These are phyloP conservation scores for Epicoccum nigrum DNA, from an alignment of 2,329 filamentous ascomycete species.

Conservation along the genomic window DNA sequence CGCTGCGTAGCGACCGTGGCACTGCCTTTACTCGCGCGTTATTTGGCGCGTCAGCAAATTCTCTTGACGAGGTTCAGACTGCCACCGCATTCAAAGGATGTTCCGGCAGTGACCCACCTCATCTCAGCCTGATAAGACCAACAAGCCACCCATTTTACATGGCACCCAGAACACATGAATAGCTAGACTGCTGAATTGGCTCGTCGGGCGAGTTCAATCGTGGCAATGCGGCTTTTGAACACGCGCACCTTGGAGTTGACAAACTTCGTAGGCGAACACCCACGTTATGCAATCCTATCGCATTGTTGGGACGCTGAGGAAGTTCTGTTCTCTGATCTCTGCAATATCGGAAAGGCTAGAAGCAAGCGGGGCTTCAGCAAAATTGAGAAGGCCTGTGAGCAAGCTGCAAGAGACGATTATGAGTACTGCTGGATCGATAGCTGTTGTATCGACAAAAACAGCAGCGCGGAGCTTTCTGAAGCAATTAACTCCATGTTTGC, in stretches of 20 bases:
- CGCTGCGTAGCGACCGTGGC: no score
- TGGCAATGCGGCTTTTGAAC: constrained; percentile 20
- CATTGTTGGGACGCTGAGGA: constrained; percentile 27
- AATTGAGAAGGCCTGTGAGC: constrained; percentile 19
- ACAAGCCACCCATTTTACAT: neutral
- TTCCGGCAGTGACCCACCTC: neutral
- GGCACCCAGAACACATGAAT: neutral
- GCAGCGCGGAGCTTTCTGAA: constrained; percentile 21
- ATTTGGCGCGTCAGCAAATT: no score
- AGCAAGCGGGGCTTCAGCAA: constrained; percentile 24
- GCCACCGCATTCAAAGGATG: neutral
- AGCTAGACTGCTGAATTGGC: neutral
- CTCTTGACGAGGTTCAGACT: neutral
- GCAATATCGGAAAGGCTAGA: constrained; percentile 9
- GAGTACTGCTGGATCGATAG: constrained; percentile 25
- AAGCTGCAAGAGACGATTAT: constrained; percentile 12
- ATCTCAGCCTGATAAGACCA: neutral
- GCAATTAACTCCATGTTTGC: constrained; percentile 28
- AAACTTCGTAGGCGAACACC: constrained; percentile 13
- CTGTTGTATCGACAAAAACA: constrained; percentile 32
- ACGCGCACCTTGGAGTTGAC: constrained; percentile 9
- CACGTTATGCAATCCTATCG: constrained; percentile 26
- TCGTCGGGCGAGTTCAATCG: neutral
- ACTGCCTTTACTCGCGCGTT: no score
- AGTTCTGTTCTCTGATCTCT: constrained; percentile 20